phyloP scores from a whole-genome alignment of 495 filamentous ascomycete genomes.

The Penicillium manginii region DNA sequence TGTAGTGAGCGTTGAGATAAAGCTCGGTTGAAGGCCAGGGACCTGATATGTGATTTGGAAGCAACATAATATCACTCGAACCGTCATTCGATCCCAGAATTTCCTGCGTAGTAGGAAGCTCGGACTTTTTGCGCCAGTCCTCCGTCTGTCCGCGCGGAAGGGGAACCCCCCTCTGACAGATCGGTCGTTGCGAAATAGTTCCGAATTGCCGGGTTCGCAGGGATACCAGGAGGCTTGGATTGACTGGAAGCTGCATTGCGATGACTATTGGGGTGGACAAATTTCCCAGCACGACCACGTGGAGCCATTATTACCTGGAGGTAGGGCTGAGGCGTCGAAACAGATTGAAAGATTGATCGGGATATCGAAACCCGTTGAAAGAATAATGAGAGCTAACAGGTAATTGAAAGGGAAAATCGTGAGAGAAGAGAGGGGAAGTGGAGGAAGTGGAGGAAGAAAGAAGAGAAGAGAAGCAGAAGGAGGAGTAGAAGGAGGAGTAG shows the following conservation, averaged over 20 bases:
- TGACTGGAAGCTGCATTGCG: neutral
- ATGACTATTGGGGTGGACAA: neutral
- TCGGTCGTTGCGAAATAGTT: conserved; percentile 32
- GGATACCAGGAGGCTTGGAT: neutral
- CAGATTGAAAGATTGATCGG: too few species aligned
- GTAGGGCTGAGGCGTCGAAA: too few species aligned
- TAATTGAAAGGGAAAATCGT: neutral
- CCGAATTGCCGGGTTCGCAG: conserved; percentile 35
- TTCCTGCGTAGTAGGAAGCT: conserved; percentile 49
- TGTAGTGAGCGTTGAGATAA: conserved; percentile 68
- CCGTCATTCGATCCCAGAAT: conserved; percentile 37
- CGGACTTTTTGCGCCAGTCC: conserved; percentile 47
- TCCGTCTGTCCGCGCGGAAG: conserved; percentile 14
- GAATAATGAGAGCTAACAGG: neutral
- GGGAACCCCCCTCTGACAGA: neutral
- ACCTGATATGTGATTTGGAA: conserved; percentile 42
- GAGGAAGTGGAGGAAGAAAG: neutral
- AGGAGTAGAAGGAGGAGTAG: neutral
- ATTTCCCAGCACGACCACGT: neutral
- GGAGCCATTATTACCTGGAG: too few species aligned
- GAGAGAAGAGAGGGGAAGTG: neutral
- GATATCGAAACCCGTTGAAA: too few species aligned
- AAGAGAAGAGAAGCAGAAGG: neutral
- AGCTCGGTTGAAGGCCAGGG: conserved; percentile 52
- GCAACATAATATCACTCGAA: conserved; percentile 31